Percentiles rank a stretch among this genome's conserved stretches.
These are phyloP conservation scores for Ramularia collo-cygni DNA, from an alignment of 2,329 filamentous ascomycete genomes.

Conservation along the genomic window DNA sequence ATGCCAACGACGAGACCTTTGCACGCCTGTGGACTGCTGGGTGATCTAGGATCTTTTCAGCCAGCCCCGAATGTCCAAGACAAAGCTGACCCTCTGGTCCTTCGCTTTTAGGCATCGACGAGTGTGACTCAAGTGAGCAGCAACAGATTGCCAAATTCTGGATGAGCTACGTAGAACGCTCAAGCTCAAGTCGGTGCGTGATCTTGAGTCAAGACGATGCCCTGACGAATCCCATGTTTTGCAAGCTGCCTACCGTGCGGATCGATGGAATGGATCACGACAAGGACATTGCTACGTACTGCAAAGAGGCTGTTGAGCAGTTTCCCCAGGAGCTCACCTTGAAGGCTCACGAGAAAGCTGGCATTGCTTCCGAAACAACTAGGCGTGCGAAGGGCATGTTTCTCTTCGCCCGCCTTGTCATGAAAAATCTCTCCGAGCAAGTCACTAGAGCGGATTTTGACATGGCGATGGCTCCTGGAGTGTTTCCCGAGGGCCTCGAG, in stretches of 20 bases:
- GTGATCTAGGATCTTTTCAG: too few relatives aligned
- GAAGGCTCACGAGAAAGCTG: too few relatives aligned
- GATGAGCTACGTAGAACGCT: constrained; percentile 5
- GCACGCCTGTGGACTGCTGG: too few relatives aligned
- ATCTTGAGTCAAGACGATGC: constrained; percentile 6
- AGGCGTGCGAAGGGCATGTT: constrained; percentile 8
- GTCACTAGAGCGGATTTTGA: not conserved
- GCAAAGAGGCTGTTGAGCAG: not conserved
- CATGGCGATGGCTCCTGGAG: not conserved
- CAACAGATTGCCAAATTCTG: constrained; percentile 7
- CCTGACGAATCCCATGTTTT: constrained; percentile 1
- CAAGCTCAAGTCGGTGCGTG: constrained; percentile 3
- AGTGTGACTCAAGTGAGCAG: too few relatives aligned
- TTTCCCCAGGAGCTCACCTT: too few relatives aligned
- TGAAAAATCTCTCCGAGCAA: constrained; percentile 7
- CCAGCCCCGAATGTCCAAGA: too few relatives aligned
- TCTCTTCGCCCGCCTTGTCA: constrained; percentile 10
- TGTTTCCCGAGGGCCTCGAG: constrained; percentile 3
- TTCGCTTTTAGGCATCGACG: too few relatives aligned
- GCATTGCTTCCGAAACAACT: not conserved
- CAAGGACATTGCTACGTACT: constrained; percentile 5
- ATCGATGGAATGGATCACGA: not conserved
- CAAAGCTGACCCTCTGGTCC: too few relatives aligned
- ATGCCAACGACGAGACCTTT: too few relatives aligned
- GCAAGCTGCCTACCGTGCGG: constrained; percentile 2